These are phyloP conservation scores for Tephrocybe rancida DNA, from an alignment of 768 basidiomycete genomes.

Conservation along the genomic window DNA sequence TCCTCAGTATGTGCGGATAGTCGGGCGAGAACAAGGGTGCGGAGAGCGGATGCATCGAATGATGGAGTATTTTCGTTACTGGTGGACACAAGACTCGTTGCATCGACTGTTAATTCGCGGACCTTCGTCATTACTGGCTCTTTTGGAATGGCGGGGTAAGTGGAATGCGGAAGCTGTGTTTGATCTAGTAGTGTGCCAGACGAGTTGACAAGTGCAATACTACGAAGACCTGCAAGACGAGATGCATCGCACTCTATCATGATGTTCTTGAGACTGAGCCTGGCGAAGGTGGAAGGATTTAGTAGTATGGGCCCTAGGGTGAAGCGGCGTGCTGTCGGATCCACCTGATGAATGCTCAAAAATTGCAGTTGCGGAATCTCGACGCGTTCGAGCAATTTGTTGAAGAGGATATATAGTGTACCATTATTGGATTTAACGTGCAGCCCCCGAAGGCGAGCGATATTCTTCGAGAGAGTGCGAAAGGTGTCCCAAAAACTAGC, in stretches of 20 bases:
- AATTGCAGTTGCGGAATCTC: neutral
- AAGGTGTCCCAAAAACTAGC: conserved; percentile 8
- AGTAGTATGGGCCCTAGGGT: conserved; percentile 8
- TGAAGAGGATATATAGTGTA: conserved; percentile 4
- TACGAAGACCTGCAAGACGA: conserved; percentile 6
- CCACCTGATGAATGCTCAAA: conserved; percentile 4
- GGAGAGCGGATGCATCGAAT: neutral
- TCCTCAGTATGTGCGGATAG: neutral
- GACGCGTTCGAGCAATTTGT: neutral
- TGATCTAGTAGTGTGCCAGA: conserved; percentile 12
- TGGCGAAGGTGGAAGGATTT: conserved; percentile 1
- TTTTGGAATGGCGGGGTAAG: conserved; percentile 6
- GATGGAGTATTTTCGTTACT: neutral
- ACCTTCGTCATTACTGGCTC: conserved; percentile 4
- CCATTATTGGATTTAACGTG: conserved; percentile 1
- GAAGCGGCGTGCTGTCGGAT: neutral
- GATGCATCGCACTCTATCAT: conserved; percentile 11
- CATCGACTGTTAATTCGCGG: neutral
- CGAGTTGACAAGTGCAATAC: conserved; percentile 1
- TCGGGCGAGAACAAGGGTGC: neutral
- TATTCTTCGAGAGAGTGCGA: neutral
- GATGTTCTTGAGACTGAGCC: conserved; percentile 1
- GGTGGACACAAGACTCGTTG: conserved; percentile 1
- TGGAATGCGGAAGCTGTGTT: conserved; percentile 4
- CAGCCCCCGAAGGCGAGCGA: neutral